Base-by-base conservation (phyloP, 306 rosid species). In the Malus fusca region DNA sequence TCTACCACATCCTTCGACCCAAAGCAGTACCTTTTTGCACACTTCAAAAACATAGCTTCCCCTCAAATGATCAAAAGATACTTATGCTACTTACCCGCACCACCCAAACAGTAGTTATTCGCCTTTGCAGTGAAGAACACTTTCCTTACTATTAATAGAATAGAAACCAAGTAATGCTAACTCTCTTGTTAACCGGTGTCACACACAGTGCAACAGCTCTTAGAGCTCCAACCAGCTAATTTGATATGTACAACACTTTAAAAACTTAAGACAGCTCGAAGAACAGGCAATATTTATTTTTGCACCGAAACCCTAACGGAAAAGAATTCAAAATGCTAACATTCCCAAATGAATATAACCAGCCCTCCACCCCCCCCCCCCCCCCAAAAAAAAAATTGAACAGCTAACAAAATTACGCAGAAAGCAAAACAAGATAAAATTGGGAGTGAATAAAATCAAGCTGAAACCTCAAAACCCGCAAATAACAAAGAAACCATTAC, bases 381-480 rank as follows among this genome's bases (percentile, higher is more conserved):
- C 37, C 37, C 37, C 37, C 0, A 30, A 31, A 35, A 35, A 35
- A 37, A 37, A 58, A 81, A 74, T 64, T n/a, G 43, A 68, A 61
- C 26, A 63, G 51, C 12, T 23, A 48, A 64, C 42, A 25, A 4
- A 66, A 59, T 31, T 60, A 42, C 8, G 60, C 37, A 48, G 10
- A 33, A 26, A 4, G 3, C 35, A 67, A 48, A 63, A 28, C 19
- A 23, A 60, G 33, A 73, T 48, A 48, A 31, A 74, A 77, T 79
- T 61, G 70, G 15, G 21, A 71, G 58, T 25, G 14, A 70, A 62
- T 68, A 69, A 2, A 8, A 69, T 46, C 77, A 89, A 80, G 35
- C 70, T 62, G 62, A 26, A 78, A 68, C 86, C 76, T 79, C 68
- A 83, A 81, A 82, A 60, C 28, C 77, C 59, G 71, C 63, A 51